Evolutionary conservation across 2,329 filamentous ascomycete genomes (phyloP).

Genomic region (Lachnellula suecica): DNA sequence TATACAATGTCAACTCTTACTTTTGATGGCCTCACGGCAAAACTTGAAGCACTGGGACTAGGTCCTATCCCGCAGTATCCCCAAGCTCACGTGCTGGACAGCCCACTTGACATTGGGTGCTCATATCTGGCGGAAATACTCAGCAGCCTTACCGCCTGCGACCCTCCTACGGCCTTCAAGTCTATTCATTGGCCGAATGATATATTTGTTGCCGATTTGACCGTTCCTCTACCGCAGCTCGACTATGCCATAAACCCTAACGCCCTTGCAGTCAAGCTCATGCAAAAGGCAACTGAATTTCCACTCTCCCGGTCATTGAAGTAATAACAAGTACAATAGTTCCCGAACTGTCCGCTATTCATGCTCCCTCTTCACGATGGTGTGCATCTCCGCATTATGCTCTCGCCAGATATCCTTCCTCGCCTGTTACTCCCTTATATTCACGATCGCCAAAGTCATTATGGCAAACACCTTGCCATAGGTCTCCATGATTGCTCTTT

Average conservation of each 20-base stretch:
- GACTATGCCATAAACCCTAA: not conserved
- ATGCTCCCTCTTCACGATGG: slow-evolving; percentile 40
- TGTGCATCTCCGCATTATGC: slow-evolving; percentile 65
- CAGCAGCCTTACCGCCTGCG: slow-evolving; percentile 6
- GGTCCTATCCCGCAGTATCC: slow-evolving; percentile 7
- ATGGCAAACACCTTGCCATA: slow-evolving; percentile 57
- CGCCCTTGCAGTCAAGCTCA: slow-evolving; percentile 4
- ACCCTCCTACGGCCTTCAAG: slow-evolving; percentile 2
- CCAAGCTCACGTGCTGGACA: slow-evolving; percentile 8
- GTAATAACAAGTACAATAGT: not conserved
- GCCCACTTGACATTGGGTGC: slow-evolving; percentile 14
- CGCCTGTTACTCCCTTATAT: slow-evolving; percentile 59
- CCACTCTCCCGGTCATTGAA: not conserved
- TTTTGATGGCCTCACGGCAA: slow-evolving; percentile 1
- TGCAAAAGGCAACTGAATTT: not conserved
- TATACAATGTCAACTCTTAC: slow-evolving; percentile 6
- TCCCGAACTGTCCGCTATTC: slow-evolving; percentile 6
- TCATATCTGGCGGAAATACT: slow-evolving; percentile 10
- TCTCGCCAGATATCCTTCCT: slow-evolving; percentile 56
- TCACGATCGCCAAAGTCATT: slow-evolving; percentile 52
- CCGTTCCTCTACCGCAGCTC: slow-evolving; percentile 8
- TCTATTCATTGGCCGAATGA: slow-evolving; percentile 9
- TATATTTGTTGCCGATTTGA: slow-evolving; percentile 7
- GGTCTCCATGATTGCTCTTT: slow-evolving; percentile 54
- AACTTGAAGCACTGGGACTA: slow-evolving; percentile 3